These are phyloP conservation scores for Glebionis coronaria DNA, from an alignment of 129 eudicot species.

Conservation along the genomic window DNA sequence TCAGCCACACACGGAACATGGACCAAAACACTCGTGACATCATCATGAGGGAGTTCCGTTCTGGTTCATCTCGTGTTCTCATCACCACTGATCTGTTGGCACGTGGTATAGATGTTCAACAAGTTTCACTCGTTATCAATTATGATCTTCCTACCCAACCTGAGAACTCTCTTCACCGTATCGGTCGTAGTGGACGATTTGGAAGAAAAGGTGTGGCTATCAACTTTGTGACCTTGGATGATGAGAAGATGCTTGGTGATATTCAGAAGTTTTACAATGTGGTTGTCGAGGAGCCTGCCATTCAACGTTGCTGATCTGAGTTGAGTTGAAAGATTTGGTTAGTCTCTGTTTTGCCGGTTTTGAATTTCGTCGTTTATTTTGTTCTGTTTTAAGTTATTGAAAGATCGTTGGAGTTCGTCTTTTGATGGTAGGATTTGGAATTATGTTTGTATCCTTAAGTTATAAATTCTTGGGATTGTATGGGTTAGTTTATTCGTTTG, in stretches of 20 bases:
- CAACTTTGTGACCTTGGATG: slow-evolving; percentile 38
- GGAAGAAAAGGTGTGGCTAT: slow-evolving; percentile 47
- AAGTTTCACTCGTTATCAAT: slow-evolving; percentile 45
- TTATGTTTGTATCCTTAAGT: slow-evolving; percentile 6
- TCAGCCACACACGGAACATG: no score
- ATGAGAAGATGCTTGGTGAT: slow-evolving; percentile 43
- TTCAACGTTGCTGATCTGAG: slow-evolving; percentile 35
- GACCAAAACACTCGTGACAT: slow-evolving; percentile 49
- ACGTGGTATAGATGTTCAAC: slow-evolving; percentile 39
- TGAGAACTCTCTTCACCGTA: slow-evolving; percentile 44
- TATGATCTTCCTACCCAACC: slow-evolving; percentile 45
- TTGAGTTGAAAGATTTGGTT: slow-evolving; percentile 24
- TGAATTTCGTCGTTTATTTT: slow-evolving; percentile 8
- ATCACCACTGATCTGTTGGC: slow-evolving; percentile 38
- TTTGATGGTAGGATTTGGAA: not conserved
- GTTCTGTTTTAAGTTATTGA: no score
- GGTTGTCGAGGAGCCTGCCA: slow-evolving; percentile 34
- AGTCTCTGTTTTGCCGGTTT: slow-evolving; percentile 1
- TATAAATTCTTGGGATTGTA: not conserved
- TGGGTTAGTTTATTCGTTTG: no score
- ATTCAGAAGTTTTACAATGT: slow-evolving; percentile 41
- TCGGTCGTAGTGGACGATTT: slow-evolving; percentile 45
- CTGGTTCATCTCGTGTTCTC: slow-evolving; percentile 36
- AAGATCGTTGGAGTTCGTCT: slow-evolving; percentile 10
- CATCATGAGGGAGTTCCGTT: slow-evolving; percentile 47